These are phyloP conservation scores for Coniella lustricola DNA, from an alignment of 2,329 filamentous ascomycete species.

Conservation along the genomic window DNA sequence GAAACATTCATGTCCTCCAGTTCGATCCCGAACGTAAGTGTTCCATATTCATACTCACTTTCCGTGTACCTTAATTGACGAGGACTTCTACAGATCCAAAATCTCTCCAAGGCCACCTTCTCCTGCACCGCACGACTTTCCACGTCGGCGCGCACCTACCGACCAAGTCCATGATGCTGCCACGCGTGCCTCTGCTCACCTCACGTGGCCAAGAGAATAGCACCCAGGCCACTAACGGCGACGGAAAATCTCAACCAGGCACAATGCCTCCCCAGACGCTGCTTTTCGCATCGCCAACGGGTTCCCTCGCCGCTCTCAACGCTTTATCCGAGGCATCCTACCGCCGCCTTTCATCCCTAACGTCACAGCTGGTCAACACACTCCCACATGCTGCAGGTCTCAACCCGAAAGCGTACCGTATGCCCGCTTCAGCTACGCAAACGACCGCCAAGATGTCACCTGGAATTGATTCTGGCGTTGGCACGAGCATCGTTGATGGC, in stretches of 20 bases:
- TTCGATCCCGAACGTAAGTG: slow-evolving; percentile 90
- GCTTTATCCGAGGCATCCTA: slow-evolving; percentile 75
- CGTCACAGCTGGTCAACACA: slow-evolving; percentile 70
- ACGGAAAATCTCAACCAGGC: slow-evolving; percentile 31
- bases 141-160: slow-evolving; percentile 73
- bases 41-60: neutral
- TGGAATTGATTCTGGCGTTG: slow-evolving; percentile 51
- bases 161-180: slow-evolving; percentile 68
- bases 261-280: slow-evolving; percentile 37
- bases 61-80: slow-evolving; percentile 20
- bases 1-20: slow-evolving; percentile 81
- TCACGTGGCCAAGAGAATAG: slow-evolving; percentile 29
- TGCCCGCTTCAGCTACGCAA: slow-evolving; percentile 41
- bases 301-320: slow-evolving; percentile 68
- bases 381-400: slow-evolving; percentile 72
- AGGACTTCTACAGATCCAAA: slow-evolving; percentile 63
- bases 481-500: slow-evolving; percentile 70
- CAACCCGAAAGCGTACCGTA: slow-evolving; percentile 75
- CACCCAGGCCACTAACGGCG: slow-evolving; percentile 20
- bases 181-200: slow-evolving; percentile 38
- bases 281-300: slow-evolving; percentile 68
- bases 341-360: slow-evolving; percentile 72
- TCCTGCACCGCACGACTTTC: slow-evolving; percentile 84
- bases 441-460: slow-evolving; percentile 31
- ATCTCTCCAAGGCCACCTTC: slow-evolving; percentile 78